Evolutionary conservation across 1,284 basidiomycete species (phyloP).

Genomic region (Farysia itapuensis): DNA sequence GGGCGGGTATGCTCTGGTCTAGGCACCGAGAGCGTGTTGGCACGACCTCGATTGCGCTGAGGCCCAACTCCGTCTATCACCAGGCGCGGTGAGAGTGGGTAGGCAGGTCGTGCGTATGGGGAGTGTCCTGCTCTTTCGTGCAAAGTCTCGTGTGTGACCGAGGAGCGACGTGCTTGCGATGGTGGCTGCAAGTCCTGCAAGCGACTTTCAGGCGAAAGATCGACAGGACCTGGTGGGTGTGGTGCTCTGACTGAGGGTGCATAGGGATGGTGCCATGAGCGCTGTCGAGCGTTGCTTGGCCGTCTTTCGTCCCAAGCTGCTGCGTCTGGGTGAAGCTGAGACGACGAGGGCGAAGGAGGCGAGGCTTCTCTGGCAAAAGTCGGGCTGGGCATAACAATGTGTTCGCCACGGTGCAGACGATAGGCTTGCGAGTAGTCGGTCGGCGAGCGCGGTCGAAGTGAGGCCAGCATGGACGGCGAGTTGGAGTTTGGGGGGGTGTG

Average conservation of each 20-base stretch:
- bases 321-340: background rate
- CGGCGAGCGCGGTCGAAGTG: slow-evolving; percentile 23
- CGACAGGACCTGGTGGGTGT: too few species aligned
- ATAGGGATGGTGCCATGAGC: slow-evolving; percentile 37
- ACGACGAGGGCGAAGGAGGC: background rate
- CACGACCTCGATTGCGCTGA: slow-evolving; percentile 28
- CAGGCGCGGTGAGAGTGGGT: too few species aligned
- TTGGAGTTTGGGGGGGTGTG: too few species aligned
- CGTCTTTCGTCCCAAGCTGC: background rate
- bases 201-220: too few species aligned
- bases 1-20: background rate
- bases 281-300: slow-evolving; percentile 17
- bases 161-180: too few species aligned
- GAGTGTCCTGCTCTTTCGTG: too few species aligned
- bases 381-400: background rate
- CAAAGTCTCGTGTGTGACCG: too few species aligned
- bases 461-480: slow-evolving; percentile 27
- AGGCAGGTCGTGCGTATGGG: too few species aligned
- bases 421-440: too few species aligned
- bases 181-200: too few species aligned
- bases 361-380: background rate
- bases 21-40: slow-evolving; percentile 26
- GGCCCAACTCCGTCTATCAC: too few species aligned
- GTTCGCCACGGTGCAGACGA: background rate
- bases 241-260: too few species aligned